Base-by-base conservation (phyloP, 2,329 filamentous ascomycete species). In the Penicillium sp. region DNA sequence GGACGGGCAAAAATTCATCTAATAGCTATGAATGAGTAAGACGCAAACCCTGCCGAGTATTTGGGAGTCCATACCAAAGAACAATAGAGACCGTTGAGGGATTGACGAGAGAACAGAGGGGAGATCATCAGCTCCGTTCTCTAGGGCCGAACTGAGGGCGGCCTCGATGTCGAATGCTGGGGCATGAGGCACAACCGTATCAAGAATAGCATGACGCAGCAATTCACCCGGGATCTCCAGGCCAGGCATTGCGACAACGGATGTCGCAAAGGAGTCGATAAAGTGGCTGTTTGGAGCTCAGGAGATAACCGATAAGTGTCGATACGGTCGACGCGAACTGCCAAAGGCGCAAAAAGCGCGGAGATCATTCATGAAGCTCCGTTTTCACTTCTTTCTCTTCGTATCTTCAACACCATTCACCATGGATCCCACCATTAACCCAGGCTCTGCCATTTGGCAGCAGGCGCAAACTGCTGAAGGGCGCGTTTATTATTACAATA, bases 401-500 rank as follows among this genome's bases (percentile, higher is more conserved):
- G 9, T 5, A 13, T 46, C 31, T 27, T 46, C 46, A 47, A 10
- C 40, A 52, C n/a, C 40, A n/a, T 46, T 53, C 53, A 61, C 50
- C 33, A 75, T 72, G 68, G 72, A 73, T 65, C 59, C 72, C 59
- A 88, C 84, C 72, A 84, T 82, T 66, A 78, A 82, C 70, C 78
- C 72, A 49, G 64, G 81, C 60, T 79, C 82, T 51, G 75, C 80
- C 55, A 72, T 84, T 43, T 97, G 92, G 92, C 87, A 90, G 74
- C 90, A 94, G 74, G 87, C 90, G 65, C 88, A 87, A 66, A 90
- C 88, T 65, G 79, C 87, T 3, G 92, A 96, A 70, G 93, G 92
- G 63, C 86, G 90, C 65, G 82, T 86, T 46, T 99, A 99, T 75
- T 99, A 95, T 75, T 96, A 92, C 81, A 96, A 99, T 73, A 78